A percentile compares a stretch with the other conserved stretches of the same genome.
Evolutionary conservation across 768 basidiomycete species (phyloP).

Genomic region (Naganishia onofrii): DNA sequence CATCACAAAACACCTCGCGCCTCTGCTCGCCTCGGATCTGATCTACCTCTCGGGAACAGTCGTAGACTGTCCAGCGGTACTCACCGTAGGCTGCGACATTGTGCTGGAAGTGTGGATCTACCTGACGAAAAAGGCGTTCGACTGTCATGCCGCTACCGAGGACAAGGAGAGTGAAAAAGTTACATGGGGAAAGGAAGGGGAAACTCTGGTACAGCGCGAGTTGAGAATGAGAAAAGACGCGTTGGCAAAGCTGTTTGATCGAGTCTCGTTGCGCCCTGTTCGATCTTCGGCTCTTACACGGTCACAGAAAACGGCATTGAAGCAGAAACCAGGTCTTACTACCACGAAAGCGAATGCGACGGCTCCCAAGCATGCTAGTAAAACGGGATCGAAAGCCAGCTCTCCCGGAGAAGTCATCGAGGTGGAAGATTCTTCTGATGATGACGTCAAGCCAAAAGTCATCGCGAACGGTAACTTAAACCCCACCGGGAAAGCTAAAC

Average conservation of each 20-base stretch:
- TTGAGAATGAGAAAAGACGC: constrained; percentile 77
- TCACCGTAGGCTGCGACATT: constrained; percentile 73
- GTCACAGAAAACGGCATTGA: constrained; percentile 52
- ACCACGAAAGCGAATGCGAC: not conserved
- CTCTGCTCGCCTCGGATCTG: constrained; percentile 54
- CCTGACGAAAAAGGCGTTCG: constrained; percentile 67
- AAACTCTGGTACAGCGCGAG: constrained; percentile 73
- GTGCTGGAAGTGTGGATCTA: constrained; percentile 73
- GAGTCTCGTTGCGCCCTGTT: constrained; percentile 66
- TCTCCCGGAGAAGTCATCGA: constrained; percentile 50
- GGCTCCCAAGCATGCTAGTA: constrained; percentile 38
- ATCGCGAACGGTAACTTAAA: not conserved
- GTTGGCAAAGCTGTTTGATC: constrained; percentile 65
- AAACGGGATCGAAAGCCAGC: constrained; percentile 47
- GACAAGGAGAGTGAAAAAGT: constrained; percentile 35
- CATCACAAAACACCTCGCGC: constrained; percentile 29
- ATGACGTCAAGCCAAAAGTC: not conserved
- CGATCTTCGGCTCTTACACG: constrained; percentile 43
- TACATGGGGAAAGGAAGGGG: constrained; percentile 69
- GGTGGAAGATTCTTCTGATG: constrained; percentile 33
- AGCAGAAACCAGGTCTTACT: constrained; percentile 43
- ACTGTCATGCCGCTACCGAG: constrained; percentile 19
- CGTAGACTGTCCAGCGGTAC: constrained; percentile 69
- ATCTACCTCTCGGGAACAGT: constrained; percentile 68
- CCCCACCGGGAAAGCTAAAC: constrained; percentile 19